These are phyloP conservation scores for Phytophthora boehmeriae DNA, from an alignment of 352 stramenopile species.

Conservation along the genomic window DNA sequence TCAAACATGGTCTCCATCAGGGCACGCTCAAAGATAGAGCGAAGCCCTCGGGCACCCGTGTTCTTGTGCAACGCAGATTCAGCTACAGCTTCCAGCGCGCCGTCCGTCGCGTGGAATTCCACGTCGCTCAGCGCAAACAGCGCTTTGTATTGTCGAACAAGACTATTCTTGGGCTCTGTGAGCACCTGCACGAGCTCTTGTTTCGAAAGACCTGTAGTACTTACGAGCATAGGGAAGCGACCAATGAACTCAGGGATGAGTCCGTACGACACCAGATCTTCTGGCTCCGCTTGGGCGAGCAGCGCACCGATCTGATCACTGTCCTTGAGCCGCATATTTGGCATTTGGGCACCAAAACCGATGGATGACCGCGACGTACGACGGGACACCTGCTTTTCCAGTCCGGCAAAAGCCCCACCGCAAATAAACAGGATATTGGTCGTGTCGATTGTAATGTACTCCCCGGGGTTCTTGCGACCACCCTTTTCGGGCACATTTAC, in stretches of 20 bases:
- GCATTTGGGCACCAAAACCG: constrained; percentile 96
- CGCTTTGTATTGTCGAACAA: constrained; percentile 97
- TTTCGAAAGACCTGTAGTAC: constrained; percentile 91
- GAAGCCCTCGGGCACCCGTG: constrained; percentile 96
- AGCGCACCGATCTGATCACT: constrained; percentile 90
- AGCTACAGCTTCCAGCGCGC: constrained; percentile 94
- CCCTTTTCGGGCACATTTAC: constrained; percentile 98
- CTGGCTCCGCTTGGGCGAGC: constrained; percentile 93
- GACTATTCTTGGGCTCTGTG: constrained; percentile 97
- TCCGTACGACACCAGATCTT: constrained; percentile 96
- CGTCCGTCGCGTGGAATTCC: constrained; percentile 95
- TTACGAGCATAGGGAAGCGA: constrained; percentile 97
- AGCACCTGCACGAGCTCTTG: constrained; percentile 95
- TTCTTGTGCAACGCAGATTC: constrained; percentile 92
- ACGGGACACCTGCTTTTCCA: constrained; percentile 95
- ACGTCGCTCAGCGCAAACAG: constrained; percentile 97
- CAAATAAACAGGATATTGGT: constrained; percentile 99
- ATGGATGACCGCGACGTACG: constrained; percentile 95
- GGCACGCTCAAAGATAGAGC: constrained; percentile 94
- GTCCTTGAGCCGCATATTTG: constrained; percentile 69
- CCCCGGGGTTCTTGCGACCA: constrained; percentile 96
- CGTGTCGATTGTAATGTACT: constrained; percentile 99
- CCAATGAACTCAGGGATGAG: constrained; percentile 99
- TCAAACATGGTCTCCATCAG: constrained; percentile 98
- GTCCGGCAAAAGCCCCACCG: constrained; percentile 95